These are phyloP conservation scores for Taphrina confusa DNA, from an alignment of 1,139 yeast genomes.

Conservation along the genomic window DNA sequence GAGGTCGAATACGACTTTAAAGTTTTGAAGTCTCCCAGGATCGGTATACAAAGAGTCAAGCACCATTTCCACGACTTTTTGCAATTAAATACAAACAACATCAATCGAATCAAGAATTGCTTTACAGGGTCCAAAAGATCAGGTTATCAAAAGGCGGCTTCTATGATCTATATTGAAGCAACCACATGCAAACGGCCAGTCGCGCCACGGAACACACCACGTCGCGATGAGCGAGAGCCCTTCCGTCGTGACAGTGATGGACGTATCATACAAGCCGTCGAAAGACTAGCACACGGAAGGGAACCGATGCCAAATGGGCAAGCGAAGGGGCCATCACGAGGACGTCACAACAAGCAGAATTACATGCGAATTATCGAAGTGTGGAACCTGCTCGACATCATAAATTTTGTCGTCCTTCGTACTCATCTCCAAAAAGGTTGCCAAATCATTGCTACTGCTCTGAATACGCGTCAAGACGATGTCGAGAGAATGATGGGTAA, in stretches of 20 bases:
- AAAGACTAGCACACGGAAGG: no score
- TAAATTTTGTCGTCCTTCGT: background rate
- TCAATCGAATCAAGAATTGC: background rate
- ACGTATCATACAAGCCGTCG: no score
- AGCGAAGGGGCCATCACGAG: no score
- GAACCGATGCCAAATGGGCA: background rate
- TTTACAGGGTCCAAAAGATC: background rate
- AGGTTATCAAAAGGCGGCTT: background rate
- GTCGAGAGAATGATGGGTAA: background rate
- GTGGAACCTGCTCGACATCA: constrained; percentile 2
- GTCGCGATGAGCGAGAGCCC: background rate
- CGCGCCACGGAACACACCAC: no score
- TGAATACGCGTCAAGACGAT: background rate
- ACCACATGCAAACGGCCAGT: no score
- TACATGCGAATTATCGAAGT: background rate
- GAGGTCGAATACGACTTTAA: background rate
- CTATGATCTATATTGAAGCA: background rate
- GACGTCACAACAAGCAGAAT: background rate
- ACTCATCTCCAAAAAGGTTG: background rate
- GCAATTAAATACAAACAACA: background rate
- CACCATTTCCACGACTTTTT: background rate
- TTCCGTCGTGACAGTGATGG: background rate
- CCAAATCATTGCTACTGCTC: background rate
- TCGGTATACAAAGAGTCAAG: background rate
- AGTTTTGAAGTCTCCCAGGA: background rate